Conservation (phyloP, 192 early-diverging fungal species). For the Physocladia obscura region DNA sequence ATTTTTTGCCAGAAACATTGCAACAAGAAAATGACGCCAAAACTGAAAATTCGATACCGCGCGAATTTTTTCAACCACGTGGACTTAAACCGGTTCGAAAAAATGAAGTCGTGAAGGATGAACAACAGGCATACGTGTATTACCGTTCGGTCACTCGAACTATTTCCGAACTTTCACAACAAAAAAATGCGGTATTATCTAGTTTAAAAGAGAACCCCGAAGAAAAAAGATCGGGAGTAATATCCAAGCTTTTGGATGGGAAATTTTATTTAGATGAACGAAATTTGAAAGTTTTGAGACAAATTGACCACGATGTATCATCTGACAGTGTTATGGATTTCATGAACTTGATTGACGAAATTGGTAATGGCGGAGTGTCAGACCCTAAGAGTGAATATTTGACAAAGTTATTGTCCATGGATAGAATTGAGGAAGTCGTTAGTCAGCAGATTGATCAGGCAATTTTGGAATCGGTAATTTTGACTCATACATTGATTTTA, state of each 20-base stretch:
- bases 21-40: neutral
- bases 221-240: neutral
- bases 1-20: neutral
- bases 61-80: neutral
- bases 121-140: neutral
- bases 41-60: neutral
- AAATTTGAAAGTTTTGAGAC: neutral
- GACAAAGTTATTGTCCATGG: no score
- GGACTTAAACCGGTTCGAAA: neutral
- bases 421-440: neutral
- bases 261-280: neutral
- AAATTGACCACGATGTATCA: neutral
- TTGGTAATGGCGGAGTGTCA: neutral
- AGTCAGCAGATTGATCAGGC: no score
- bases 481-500: no score
- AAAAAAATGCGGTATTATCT: neutral
- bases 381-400: neutral
- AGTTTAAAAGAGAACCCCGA: neutral
- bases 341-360: neutral
- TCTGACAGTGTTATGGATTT: neutral
- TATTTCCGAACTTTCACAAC: neutral
- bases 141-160: conserved; percentile 7
- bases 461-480: no score
- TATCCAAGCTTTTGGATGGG: neutral
- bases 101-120: neutral